Percentiles rank a stretch among this genome's conserved stretches.
Conservation (phyloP, 2,329 filamentous ascomycete species). For the Aspergillus chevalieri region DNA sequence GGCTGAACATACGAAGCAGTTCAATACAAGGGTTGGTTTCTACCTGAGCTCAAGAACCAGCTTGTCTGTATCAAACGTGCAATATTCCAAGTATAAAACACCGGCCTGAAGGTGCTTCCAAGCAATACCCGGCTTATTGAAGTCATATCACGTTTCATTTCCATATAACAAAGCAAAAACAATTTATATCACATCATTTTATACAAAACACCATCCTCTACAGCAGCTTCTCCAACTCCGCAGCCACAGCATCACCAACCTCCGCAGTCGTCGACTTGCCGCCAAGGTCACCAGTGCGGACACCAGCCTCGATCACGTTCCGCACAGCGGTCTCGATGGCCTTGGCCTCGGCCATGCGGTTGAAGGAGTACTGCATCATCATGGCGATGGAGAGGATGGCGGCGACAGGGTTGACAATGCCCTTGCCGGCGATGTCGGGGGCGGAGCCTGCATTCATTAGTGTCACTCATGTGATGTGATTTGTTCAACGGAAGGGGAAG, state of each 20-base stretch:
- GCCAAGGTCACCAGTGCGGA: slow-evolving; percentile 79
- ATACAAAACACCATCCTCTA: slow-evolving; percentile 28
- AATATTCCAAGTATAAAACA: too few relatives aligned
- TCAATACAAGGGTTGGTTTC: too few relatives aligned
- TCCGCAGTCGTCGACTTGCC: slow-evolving; percentile 67
- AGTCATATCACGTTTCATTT: too few relatives aligned
- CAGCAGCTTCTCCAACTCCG: slow-evolving; percentile 66
- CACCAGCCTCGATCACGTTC: slow-evolving; percentile 69
- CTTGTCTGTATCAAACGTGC: too few relatives aligned
- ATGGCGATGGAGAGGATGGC: slow-evolving; percentile 89
- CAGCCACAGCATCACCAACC: slow-evolving; percentile 75
- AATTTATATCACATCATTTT: not conserved
- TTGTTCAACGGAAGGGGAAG: not conserved
- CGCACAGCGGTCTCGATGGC: slow-evolving; percentile 77
- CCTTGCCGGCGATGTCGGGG: slow-evolving; percentile 86
- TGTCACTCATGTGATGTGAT: not conserved
- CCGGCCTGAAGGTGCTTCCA: not conserved
- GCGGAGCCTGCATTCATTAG: slow-evolving; percentile 59
- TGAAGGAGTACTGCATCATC: slow-evolving; percentile 91
- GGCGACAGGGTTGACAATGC: slow-evolving; percentile 86
- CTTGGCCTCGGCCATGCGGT: slow-evolving; percentile 67
- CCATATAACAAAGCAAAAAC: not conserved
- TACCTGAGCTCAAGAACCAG: too few relatives aligned
- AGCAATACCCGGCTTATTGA: too few relatives aligned
- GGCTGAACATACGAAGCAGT: too few relatives aligned